These are phyloP conservation scores for Ceratobasidium sp. DNA, from an alignment of 1,284 basidiomycete genomes.

Conservation along the genomic window DNA sequence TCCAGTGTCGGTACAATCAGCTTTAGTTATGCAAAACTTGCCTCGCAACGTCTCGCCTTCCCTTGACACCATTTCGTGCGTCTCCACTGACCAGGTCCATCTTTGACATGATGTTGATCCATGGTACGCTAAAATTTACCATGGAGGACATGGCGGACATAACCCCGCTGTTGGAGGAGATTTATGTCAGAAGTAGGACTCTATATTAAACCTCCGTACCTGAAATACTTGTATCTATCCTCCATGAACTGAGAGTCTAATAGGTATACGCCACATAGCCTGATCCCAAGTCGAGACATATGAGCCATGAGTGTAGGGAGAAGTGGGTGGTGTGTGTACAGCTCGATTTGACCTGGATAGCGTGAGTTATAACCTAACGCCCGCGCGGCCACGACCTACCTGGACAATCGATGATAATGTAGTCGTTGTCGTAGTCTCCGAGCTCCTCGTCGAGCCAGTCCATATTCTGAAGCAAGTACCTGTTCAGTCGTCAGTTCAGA, in stretches of 20 bases:
- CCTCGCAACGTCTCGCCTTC: conserved; percentile 78
- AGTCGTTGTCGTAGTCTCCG: conserved; percentile 94
- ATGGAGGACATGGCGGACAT: conserved; percentile 98
- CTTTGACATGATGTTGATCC: conserved; percentile 98
- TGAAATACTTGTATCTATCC: conserved; percentile 98
- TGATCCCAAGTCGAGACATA: conserved; percentile 72
- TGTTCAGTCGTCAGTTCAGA: conserved; percentile 51
- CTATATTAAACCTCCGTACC: conserved; percentile 54
- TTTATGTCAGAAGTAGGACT: background rate
- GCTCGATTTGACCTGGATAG: conserved; percentile 87
- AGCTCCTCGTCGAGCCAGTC: conserved; percentile 99
- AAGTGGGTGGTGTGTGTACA: conserved; percentile 98
- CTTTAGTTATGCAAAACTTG: conserved; percentile 50
- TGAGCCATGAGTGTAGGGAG: conserved; percentile 85
- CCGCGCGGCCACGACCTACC: conserved; percentile 59
- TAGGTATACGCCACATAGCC: conserved; percentile 85
- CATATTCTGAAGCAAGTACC: conserved; percentile 95
- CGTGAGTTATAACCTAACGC: background rate
- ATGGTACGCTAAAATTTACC: conserved; percentile 96
- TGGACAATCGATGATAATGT: conserved; percentile 97
- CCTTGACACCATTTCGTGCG: conserved; percentile 72
- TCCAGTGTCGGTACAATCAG: background rate
- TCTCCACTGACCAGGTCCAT: conserved; percentile 87
- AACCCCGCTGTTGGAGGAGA: conserved; percentile 72
- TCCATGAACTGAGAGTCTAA: conserved; percentile 99